These are phyloP conservation scores for Phytophthora ohioensis DNA, from an alignment of 352 stramenopile genomes.

Conservation along the genomic window DNA sequence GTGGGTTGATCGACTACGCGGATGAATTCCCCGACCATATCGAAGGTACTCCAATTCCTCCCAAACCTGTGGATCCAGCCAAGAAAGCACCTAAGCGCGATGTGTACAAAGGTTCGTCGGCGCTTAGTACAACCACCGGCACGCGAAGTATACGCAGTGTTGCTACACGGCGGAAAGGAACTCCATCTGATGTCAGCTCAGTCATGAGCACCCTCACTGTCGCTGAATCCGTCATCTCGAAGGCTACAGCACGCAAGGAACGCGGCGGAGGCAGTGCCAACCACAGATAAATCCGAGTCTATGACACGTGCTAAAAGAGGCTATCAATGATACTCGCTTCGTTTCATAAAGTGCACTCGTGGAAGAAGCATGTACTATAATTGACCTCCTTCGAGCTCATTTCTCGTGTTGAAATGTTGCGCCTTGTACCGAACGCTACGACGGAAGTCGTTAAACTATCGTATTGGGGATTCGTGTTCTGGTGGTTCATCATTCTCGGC, in stretches of 20 bases:
- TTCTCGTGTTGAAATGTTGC: no score
- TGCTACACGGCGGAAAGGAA: conserved; percentile 55
- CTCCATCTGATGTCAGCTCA: conserved; percentile 64
- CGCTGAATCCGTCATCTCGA: conserved; percentile 81
- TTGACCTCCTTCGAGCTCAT: no score
- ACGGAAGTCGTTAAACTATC: neutral
- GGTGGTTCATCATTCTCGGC: conserved; percentile 22
- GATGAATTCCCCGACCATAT: conserved; percentile 73
- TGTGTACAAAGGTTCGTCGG: conserved; percentile 54
- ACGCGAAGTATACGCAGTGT: conserved; percentile 68
- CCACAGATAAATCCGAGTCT: conserved; percentile 49
- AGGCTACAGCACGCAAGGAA: conserved; percentile 71
- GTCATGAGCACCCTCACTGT: conserved; percentile 70
- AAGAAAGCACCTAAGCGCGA: conserved; percentile 54
- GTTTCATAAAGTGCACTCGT: no score
- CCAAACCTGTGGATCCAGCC: conserved; percentile 52
- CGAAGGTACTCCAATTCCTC: conserved; percentile 66
- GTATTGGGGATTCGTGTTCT: conserved; percentile 23
- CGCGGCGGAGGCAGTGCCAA: conserved; percentile 47
- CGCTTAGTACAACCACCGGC: conserved; percentile 43
- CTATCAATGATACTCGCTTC: no score
- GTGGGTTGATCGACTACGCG: conserved; percentile 70
- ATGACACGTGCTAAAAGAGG: no score
- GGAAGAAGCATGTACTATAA: no score
- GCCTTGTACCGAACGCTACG: no score